Evolutionary conservation across 176 grass and related monocot genomes (phyloP), one percentile per base, ranked within the genome.

Genomic region (Musa beccarii): DNA sequence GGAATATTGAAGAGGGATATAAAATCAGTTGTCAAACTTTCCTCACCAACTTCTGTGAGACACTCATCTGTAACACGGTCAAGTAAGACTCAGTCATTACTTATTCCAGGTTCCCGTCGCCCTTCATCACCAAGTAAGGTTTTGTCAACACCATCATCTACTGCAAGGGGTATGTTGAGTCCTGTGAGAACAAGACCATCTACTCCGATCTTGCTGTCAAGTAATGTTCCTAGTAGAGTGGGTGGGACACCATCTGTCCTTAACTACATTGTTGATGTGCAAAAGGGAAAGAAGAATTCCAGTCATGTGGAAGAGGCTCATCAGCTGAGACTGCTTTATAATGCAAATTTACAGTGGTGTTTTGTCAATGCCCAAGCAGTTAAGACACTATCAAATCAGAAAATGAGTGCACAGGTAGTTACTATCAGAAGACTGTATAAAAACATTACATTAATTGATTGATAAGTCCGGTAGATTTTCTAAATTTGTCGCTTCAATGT

Each of bases 291-390:
- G 88, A 96, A 83, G 76, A 89, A 73, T 23, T 76, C 80, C 13
- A 84, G 79, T 63, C 88, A 98, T 64, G 68, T 91, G 72, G 95
- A 98, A 83, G 90, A 99, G 75, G 76, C 85, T 64, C 95, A 94
- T 86, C 88, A 94, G 73, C 78, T 99, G 78, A 86, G 81, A 66
- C 76, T 94, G 20, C 83, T 99, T 73, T 82, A 94, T 68, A 99
- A 89, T 82, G 80, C 86, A 78, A 80, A 79, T 78, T 76, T 99
- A 71, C 95, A 99, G 69, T 99, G 95, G 95, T 80, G 80, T 54
- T 99, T 93, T 79, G 82, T 92, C 70, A 99, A 89, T 91, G 88
- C 95, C 29, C 89, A 88, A 67, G 73, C 81, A 68, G 95, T 94
- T 78, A 88, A 94, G 79, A 79, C 89, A 76, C 59, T 86, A 68